Percentiles rank a stretch among this genome's conserved stretches.
Evolutionary conservation across 2,329 filamentous ascomycete genomes (phyloP).

Genomic region (Aspergillus japonicus): DNA sequence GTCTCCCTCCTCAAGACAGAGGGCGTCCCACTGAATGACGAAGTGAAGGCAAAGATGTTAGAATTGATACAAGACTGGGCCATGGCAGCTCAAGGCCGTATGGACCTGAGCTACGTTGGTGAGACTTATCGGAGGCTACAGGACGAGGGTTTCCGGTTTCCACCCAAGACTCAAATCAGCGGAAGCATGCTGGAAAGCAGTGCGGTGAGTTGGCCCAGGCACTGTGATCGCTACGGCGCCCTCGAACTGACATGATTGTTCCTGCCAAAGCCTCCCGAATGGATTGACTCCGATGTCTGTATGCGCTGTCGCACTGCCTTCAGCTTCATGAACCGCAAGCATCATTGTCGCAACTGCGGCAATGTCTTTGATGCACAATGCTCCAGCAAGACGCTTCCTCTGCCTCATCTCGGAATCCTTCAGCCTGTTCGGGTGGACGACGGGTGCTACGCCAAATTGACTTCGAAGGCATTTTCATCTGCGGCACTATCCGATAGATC

Average conservation of each 20-base stretch:
- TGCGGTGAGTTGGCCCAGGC: constrained; percentile 62
- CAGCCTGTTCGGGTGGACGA: constrained; percentile 93
- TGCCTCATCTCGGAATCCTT: constrained; percentile 90
- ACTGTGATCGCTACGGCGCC: not conserved
- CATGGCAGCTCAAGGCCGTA: constrained; percentile 78
- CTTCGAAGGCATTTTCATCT: constrained; percentile 60
- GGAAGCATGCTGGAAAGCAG: constrained; percentile 98
- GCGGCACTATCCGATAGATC: constrained; percentile 43
- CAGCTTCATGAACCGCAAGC: constrained; percentile 96
- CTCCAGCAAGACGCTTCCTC: constrained; percentile 80
- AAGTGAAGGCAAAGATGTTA: constrained; percentile 86
- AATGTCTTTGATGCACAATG: constrained; percentile 97
- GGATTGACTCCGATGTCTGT: constrained; percentile 96
- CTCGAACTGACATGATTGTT: not conserved
- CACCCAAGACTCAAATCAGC: constrained; percentile 80
- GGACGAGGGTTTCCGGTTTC: constrained; percentile 83
- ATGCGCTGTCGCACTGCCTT: constrained; percentile 96
- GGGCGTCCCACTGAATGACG: constrained; percentile 72
- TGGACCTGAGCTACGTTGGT: constrained; percentile 79
- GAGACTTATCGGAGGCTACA: constrained; percentile 83
- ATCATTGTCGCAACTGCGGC: constrained; percentile 96
- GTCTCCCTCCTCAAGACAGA: constrained; percentile 83
- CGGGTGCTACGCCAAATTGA: constrained; percentile 88
- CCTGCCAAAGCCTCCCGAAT: constrained; percentile 75
- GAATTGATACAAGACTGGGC: constrained; percentile 95